Percentiles rank a stretch among this genome's conserved stretches.
Evolutionary conservation across 768 basidiomycete species (phyloP).

Genomic region (Suillus luteus): DNA sequence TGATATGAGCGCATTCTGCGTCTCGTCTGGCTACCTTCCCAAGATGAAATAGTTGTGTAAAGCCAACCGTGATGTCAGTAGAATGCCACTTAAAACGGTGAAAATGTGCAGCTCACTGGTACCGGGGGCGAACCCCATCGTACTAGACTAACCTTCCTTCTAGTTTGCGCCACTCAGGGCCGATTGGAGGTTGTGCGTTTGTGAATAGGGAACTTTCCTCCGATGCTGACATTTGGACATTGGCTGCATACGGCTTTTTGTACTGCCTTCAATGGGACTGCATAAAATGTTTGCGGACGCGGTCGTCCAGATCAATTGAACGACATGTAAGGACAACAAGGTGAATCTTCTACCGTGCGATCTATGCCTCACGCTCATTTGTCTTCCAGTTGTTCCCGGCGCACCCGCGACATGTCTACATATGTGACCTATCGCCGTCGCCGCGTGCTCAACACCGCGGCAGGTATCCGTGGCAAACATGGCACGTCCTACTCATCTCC

Average conservation of each 20-base stretch:
- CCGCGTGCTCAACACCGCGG: conserved; percentile 78
- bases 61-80: not conserved
- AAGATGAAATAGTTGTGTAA: not conserved
- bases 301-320: not conserved
- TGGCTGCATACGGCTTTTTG: not conserved
- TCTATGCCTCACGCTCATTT: not conserved
- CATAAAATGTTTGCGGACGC: not conserved
- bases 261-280: not conserved
- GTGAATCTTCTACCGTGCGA: not conserved
- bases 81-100: not conserved
- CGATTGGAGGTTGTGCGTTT: not conserved
- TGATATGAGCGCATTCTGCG: not conserved
- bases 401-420: conserved; percentile 63
- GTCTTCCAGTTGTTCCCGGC: not conserved
- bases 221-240: not conserved
- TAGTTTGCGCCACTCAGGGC: conserved; percentile 4
- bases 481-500: conserved; percentile 87
- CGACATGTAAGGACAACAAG: not conserved
- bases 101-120: not conserved
- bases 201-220: not conserved
- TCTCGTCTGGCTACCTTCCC: not conserved
- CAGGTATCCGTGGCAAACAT: conserved; percentile 90
- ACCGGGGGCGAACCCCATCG: not conserved
- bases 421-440: conserved; percentile 68
- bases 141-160: not conserved